Evolutionary conservation across 208 protist genomes (phyloP), one percentile per base, ranked within the genome.

Genomic region (Leishmania braziliensis): DNA sequence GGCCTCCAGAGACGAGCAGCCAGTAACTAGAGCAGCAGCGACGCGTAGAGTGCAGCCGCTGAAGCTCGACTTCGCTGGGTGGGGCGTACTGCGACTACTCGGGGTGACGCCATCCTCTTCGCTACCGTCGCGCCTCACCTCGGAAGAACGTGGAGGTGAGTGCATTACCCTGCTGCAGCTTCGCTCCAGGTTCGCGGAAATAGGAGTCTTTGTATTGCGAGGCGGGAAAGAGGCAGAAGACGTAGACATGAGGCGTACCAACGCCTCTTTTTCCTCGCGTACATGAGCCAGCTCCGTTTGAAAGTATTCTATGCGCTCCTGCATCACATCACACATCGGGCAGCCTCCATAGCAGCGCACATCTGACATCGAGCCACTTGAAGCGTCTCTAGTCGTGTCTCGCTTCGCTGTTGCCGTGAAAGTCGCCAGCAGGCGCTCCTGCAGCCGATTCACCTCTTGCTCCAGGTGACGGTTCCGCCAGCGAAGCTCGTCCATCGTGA

Each of bases 401-500:
- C 51, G 20, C 43, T 56, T 53, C 23, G 58, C 43, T 36, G 69
- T 29, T 33, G 86, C 70, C 1, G 86, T 81, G 23, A 84, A 77
- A 8, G 54, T 46, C n/a, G 69, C 36, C 33, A 80, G 72, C n/a
- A 79, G 68, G 26, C 72, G 84, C 48, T 84, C 81, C 78, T 84
- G 77, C 80, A 79, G 79, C 20, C 80, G 78, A 23, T 43, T 65
- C 66, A 94, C 56, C 75, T 91, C 87, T 43, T 77, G 62, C 66
- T 90, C 84, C 36, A 93, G 78, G 29, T 84, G 73, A 4, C 51
- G 79, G 77, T 93, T 96, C 23, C 86, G 86, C 70, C 83, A 86
- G n/a, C 86, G 86, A 33, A 96, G 83, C 72, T 91, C 88, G 50
- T 89, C 88, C 72, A 96, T 66, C 39, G 83, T 77, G 75, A 86